These are phyloP conservation scores for Camillea tinctor DNA, from an alignment of 2,329 filamentous ascomycete genomes.

Conservation along the genomic window DNA sequence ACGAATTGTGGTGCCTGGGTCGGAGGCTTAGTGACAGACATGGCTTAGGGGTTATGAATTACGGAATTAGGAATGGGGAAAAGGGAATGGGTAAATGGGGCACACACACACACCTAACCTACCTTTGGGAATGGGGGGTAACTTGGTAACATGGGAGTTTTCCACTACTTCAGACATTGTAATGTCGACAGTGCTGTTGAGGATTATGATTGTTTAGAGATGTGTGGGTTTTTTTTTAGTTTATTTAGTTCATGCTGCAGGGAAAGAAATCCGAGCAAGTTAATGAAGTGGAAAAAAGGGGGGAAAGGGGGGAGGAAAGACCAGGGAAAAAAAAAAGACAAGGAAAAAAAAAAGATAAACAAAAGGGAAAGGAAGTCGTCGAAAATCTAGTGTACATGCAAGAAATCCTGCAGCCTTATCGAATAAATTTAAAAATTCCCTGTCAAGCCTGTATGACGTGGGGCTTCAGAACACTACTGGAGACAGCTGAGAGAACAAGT, in stretches of 20 bases:
- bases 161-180: neutral
- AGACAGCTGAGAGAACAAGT: neutral
- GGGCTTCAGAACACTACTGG: neutral
- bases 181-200: constrained; percentile 14
- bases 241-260: neutral
- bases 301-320: too few species aligned
- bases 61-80: neutral
- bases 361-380: neutral
- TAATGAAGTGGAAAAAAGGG: neutral
- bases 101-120: too few species aligned
- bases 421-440: neutral
- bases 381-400: neutral
- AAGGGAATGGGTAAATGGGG: neutral
- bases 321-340: too few species aligned
- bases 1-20: constrained; percentile 46
- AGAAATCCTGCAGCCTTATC: neutral
- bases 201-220: too few species aligned
- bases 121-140: constrained; percentile 33
- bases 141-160: constrained; percentile 17
- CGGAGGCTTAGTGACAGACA: constrained; percentile 13
- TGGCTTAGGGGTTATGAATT: too few species aligned
- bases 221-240: too few species aligned
- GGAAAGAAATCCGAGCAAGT: neutral
- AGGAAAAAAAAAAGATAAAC: too few species aligned
- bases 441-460: neutral